These are phyloP conservation scores for apple (Malus domestica) DNA, from an alignment of 306 rosid genomes.

Conservation along the genomic window DNA sequence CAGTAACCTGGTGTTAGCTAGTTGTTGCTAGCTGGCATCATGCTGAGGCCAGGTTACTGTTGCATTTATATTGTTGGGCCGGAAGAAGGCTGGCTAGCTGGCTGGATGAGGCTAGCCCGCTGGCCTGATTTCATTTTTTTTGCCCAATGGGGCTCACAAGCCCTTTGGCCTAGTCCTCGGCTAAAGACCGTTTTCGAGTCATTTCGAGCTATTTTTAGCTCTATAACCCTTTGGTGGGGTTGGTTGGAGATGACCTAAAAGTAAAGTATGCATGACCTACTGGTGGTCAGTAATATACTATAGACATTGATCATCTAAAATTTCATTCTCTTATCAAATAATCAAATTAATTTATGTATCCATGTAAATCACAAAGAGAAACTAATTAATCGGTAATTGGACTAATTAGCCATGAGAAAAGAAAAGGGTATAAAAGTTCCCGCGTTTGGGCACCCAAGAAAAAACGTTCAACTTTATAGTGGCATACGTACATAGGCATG, in stretches of 20 bases:
- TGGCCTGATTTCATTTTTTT: too few species aligned
- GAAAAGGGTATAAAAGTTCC: background rate
- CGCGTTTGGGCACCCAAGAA: slow-evolving; percentile 20
- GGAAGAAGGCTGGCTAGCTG: too few species aligned
- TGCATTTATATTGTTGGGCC: too few species aligned
- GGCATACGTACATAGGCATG: background rate
- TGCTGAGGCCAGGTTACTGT: too few species aligned
- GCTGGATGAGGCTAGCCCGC: too few species aligned
- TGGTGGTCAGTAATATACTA: background rate
- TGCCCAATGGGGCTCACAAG: too few species aligned
- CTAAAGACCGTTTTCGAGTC: too few species aligned
- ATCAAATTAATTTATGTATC: background rate
- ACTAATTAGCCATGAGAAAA: slow-evolving; percentile 14
- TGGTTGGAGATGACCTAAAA: background rate
- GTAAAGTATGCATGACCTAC: background rate
- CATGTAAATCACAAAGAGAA: background rate
- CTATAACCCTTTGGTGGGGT: fast-evolving
- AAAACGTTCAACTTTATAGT: slow-evolving; percentile 16
- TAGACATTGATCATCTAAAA: background rate
- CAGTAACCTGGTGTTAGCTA: too few species aligned
- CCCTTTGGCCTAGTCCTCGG: too few species aligned
- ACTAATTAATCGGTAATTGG: background rate
- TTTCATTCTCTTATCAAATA: background rate
- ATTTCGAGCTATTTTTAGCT: too few species aligned
- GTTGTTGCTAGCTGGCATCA: too few species aligned